phyloP scores from a whole-genome alignment of 1,139 yeast species.

The Pichia sp. region DNA sequence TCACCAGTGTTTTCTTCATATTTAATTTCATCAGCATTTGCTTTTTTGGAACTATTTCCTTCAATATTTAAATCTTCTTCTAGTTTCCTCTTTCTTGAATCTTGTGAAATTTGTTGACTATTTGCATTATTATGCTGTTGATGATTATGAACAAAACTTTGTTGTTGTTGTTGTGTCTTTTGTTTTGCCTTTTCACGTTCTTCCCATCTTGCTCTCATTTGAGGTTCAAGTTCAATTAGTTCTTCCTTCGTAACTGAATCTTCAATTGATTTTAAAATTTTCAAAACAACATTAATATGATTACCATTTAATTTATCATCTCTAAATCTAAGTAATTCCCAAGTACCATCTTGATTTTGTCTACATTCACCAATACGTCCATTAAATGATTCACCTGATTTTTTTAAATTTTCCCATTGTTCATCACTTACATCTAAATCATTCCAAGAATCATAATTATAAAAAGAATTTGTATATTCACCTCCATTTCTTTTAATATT shows the following conservation, averaged over 20 bases:
- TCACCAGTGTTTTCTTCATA: constrained; percentile 4
- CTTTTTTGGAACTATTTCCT: constrained; percentile 3
- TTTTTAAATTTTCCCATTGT: constrained; percentile 78
- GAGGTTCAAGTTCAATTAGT: constrained; percentile 42
- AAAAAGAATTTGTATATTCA: constrained; percentile 26
- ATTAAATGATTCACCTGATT: constrained; percentile 69
- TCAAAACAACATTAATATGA: constrained; percentile 71
- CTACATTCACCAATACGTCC: constrained; percentile 88
- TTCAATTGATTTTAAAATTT: constrained; percentile 73
- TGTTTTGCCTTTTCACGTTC: constrained; percentile 33
- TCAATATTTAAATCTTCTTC: constrained; percentile 7
- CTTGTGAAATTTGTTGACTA: constrained; percentile 1
- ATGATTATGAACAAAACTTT: constrained; percentile 14
- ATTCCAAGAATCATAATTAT: constrained; percentile 59
- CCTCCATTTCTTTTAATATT: constrained; percentile 27
- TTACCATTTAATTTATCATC: constrained; percentile 91
- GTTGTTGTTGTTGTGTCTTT: constrained; percentile 17
- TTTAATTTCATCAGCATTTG: constrained; percentile 4
- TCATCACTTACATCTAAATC: constrained; percentile 55
- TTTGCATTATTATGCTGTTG: neutral
- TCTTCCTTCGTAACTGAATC: constrained; percentile 84
- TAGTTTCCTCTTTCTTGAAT: constrained; percentile 11
- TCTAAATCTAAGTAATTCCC: constrained; percentile 85
- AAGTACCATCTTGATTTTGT: constrained; percentile 47
- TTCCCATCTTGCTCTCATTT: constrained; percentile 44